phyloP scores from a whole-genome alignment of 2,329 filamentous ascomycete species.

The Phialocephala sp. region DNA sequence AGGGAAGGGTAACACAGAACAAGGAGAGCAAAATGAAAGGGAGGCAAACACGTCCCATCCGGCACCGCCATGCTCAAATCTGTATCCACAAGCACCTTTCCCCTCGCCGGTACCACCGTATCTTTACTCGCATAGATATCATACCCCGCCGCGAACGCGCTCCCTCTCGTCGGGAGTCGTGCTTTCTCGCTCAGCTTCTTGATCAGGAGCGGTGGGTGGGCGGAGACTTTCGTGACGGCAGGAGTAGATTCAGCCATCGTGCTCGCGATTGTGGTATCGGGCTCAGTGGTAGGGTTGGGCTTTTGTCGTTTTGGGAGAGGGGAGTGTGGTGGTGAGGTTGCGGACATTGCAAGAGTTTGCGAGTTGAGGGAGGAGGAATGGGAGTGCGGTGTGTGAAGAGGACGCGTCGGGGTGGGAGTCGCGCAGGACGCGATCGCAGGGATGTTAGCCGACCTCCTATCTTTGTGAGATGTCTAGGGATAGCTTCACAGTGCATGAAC shows the following conservation, averaged over 20 bases:
- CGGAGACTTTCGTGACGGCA: conserved; percentile 29
- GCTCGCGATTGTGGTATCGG: conserved; percentile 19
- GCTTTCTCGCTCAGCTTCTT: conserved; percentile 85
- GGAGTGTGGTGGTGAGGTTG: conserved; percentile 37
- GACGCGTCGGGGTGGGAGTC: conserved; percentile 12
- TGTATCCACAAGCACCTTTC: conserved; percentile 87
- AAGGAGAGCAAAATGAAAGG: not conserved
- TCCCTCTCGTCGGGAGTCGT: conserved; percentile 85
- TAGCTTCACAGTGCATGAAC: not conserved
- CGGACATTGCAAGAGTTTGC: conserved; percentile 31
- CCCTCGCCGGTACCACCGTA: conserved; percentile 77
- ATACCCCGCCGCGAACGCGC: conserved; percentile 89
- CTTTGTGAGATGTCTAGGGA: not conserved
- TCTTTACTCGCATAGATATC: conserved; percentile 84
- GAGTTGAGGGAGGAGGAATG: conserved; percentile 9
- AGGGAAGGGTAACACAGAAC: not conserved
- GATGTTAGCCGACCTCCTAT: not conserved
- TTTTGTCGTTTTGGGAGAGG: conserved; percentile 42
- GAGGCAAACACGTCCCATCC: conserved; percentile 78
- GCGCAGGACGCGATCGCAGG: not conserved
- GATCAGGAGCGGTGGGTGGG: conserved; percentile 53
- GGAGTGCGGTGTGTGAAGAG: conserved; percentile 8
- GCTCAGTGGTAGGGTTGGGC: conserved; percentile 28
- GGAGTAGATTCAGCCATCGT: conserved; percentile 29
- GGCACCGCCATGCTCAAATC: conserved; percentile 92